phyloP scores from a whole-genome alignment of 768 basidiomycete species.

The Leccinum uliginosum region DNA sequence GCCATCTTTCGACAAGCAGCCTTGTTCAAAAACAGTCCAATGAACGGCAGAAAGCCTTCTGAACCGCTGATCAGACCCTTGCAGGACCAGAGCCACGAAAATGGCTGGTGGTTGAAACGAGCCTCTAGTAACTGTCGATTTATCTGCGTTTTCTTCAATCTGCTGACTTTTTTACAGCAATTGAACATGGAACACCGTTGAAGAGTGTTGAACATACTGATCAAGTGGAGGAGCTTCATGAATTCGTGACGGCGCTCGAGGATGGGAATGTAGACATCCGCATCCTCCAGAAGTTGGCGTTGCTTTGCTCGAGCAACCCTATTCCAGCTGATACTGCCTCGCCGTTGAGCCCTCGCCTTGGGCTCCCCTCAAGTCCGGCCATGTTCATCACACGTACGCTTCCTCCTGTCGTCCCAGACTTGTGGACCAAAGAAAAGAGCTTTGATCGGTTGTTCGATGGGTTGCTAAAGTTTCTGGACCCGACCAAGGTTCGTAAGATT shows the following conservation, averaged over 20 bases:
- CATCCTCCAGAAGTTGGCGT: conserved; percentile 61
- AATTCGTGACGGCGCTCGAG: conserved; percentile 52
- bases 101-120: conserved; percentile 82
- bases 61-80: conserved; percentile 67
- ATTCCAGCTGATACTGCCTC: conserved; percentile 41
- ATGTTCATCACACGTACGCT: conserved; percentile 40
- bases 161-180: conserved; percentile 21
- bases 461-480: conserved; percentile 59
- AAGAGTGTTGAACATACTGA: conserved; percentile 38
- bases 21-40: conserved; percentile 79
- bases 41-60: conserved; percentile 42
- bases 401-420: conserved; percentile 45
- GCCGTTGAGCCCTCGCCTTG: conserved; percentile 49
- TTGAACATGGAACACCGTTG: conserved; percentile 46
- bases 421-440: conserved; percentile 70
- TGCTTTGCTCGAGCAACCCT: conserved; percentile 59
- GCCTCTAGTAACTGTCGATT: conserved; percentile 52
- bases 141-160: not conserved
- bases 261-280: conserved; percentile 46
- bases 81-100: conserved; percentile 63
- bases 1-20: conserved; percentile 70
- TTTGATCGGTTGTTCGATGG: conserved; percentile 70
- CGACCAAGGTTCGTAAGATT: conserved; percentile 48
- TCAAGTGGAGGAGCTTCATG: conserved; percentile 47
- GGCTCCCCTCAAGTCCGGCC: conserved; percentile 53